Base-by-base conservation (phyloP, 2,329 filamentous ascomycete genomes). In the Venturia nashicola region DNA sequence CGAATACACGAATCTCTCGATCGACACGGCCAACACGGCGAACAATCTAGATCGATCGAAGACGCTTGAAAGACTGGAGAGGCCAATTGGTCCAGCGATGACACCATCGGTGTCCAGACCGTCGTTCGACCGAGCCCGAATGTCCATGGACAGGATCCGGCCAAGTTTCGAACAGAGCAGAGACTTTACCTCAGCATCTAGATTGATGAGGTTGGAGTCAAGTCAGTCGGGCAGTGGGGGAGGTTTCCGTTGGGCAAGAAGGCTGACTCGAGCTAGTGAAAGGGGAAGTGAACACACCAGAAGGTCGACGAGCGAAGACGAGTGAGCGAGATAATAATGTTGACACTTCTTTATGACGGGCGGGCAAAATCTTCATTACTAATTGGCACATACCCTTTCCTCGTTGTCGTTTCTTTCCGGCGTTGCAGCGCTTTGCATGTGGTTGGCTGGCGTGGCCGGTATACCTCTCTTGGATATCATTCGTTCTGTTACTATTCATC, bases 121-220 rank as follows among this genome's bases (percentile, higher is more conserved):
- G 48, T 95, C 90, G n/a, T 95, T 89, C 73, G 93, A 97, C 71
- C 85, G 92, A 64, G 85, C 95, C 70, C 83, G 92, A 61, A 85
- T 86, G 67, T 96, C 91, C 0, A 93, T 96, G 84, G 94, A 97
- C 71, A 86, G 88, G 34, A 84, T 90, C 20, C 83, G 91, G 69
- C 83, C 88, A 12, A 93, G 89, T 74, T 96, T 91, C 72, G 93
- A 97, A 76, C 86, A 85, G 44, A 94, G 87, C 74, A 89, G 86
- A 70, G 94, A 97, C 70, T 96, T 97, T 71, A 96, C 93, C 0
- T 92, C 89, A 36, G 92, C 92, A 16, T 91, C 91, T 44, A 86
- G 93, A 72, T 78, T 99, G 68, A 87, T 87, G 59, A 83, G 91
- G 67, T 85, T 96, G 68, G 94, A 97, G 42, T 55, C 43, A n/a